Conservation (phyloP, 192 early-diverging fungal species). For the Linnemannia exigua region DNA sequence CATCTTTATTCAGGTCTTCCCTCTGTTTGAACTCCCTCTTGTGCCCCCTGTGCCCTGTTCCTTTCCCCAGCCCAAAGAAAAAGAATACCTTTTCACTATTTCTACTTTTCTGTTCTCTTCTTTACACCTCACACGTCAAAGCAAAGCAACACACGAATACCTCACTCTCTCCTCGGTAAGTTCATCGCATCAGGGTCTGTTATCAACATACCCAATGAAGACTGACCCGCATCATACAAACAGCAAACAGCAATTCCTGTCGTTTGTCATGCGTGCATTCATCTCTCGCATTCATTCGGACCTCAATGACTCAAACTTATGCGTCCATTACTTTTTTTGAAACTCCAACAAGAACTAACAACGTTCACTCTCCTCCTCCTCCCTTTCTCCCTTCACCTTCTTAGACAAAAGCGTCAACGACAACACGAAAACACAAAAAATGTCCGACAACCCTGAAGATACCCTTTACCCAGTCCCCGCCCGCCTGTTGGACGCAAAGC, state of each 20-base stretch:
- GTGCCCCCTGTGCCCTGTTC: background rate
- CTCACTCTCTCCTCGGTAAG: too few relatives aligned
- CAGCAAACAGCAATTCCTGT: background rate
- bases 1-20: constrained; percentile 5
- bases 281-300: background rate
- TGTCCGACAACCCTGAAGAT: constrained; percentile 31
- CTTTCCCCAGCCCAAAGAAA: too few relatives aligned
- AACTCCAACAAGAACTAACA: background rate
- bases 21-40: too few relatives aligned
- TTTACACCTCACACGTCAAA: background rate
- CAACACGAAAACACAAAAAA: too few relatives aligned
- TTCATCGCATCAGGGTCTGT: too few relatives aligned
- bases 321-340: background rate
- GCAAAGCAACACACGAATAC: too few relatives aligned
- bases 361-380: too few relatives aligned
- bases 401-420: too few relatives aligned
- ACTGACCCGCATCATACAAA: too few relatives aligned
- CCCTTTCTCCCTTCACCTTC: background rate
- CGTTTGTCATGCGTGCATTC: too few relatives aligned
- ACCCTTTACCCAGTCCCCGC: constrained; percentile 65
- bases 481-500: constrained; percentile 68
- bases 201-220: background rate
- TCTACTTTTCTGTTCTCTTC: background rate
- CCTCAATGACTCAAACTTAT: background rate
- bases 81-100: background rate